Evolutionary conservation across 1,139 yeast genomes (phyloP).

Genomic region (Lodderomyces beijingensis): DNA sequence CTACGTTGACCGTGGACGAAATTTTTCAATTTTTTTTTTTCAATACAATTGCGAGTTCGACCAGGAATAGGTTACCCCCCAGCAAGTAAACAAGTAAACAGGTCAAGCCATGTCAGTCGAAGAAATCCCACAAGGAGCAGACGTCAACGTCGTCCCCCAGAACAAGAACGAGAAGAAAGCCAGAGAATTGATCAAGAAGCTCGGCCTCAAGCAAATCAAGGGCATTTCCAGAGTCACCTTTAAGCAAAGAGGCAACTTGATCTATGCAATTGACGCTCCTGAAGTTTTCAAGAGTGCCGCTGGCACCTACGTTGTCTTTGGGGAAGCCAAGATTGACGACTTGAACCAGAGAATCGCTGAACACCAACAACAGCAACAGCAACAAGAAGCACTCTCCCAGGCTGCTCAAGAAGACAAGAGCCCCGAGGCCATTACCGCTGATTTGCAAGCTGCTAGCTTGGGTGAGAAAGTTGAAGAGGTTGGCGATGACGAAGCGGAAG

Average conservation of each 20-base stretch:
- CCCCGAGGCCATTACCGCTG: conserved; percentile 86
- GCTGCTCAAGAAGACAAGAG: conserved; percentile 47
- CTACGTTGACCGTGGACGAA: too few relatives aligned
- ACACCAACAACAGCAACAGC: conserved; percentile 40
- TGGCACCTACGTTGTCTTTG: conserved; percentile 94
- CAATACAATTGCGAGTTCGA: too few relatives aligned
- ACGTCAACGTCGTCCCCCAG: conserved; percentile 76
- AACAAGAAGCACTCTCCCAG: conserved; percentile 64
- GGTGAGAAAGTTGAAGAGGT: too few relatives aligned
- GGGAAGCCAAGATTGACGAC: conserved; percentile 96
- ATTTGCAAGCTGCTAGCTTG: conserved; percentile 76
- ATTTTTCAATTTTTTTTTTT: too few relatives aligned
- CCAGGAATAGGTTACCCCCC: too few relatives aligned
- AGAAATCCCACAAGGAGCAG: conserved; percentile 85
- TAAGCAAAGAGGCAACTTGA: conserved; percentile 90
- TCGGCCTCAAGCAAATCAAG: conserved; percentile 85
- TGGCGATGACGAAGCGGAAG: conserved; percentile 29
- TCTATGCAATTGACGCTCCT: conserved; percentile 89
- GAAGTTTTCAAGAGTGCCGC: conserved; percentile 94
- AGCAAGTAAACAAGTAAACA: too few relatives aligned
- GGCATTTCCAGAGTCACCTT: conserved; percentile 95
- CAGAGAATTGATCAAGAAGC: conserved; percentile 83
- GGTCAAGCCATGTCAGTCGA: conserved; percentile 53
- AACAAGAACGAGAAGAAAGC: conserved; percentile 91
- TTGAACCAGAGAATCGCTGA: conserved; percentile 74